Conservation (phyloP, 306 rosid genomes). For the Casuarina equisetifolia region DNA sequence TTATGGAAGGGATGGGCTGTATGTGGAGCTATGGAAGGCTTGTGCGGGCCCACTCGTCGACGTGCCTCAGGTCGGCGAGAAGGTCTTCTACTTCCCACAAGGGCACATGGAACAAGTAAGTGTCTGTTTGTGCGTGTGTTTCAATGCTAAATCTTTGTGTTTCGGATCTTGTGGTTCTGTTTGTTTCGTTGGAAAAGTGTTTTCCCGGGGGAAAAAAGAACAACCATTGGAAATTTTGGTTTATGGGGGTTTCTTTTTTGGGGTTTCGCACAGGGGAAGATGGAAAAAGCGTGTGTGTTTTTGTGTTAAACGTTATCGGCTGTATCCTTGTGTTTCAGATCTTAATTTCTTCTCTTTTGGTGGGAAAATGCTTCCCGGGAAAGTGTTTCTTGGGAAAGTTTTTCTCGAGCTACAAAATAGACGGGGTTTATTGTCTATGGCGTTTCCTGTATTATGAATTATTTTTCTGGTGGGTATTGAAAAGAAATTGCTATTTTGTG, state of each 20-base stretch:
- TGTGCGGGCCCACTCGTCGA: conserved; percentile 91
- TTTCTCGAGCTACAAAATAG: neutral
- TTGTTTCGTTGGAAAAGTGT: conserved; percentile 11
- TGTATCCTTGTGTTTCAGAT: too few species aligned
- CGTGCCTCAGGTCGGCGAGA: conserved; percentile 60
- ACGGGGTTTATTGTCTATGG: neutral
- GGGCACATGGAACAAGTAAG: conserved; percentile 96
- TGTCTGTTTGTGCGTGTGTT: neutral
- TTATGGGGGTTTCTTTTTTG: neutral
- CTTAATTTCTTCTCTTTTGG: neutral
- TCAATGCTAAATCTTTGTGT: neutral
- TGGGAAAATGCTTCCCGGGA: neutral
- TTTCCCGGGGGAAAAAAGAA: neutral
- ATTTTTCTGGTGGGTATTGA: conserved; percentile 6
- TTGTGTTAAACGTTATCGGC: neutral
- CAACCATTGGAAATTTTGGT: neutral
- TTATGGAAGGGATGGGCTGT: conserved; percentile 52
- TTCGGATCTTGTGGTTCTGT: conserved; percentile 18
- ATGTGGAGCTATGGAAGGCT: conserved; percentile 71
- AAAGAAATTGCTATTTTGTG: conserved; percentile 3
- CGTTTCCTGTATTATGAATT: conserved; percentile 9
- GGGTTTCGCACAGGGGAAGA: conserved; percentile 80
- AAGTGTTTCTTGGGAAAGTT: neutral
- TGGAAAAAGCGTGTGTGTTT: conserved; percentile 69
- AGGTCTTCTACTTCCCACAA: conserved; percentile 85